Conservation (phyloP, 1,284 basidiomycete species). For the Ustanciosporium gigantosporum region DNA sequence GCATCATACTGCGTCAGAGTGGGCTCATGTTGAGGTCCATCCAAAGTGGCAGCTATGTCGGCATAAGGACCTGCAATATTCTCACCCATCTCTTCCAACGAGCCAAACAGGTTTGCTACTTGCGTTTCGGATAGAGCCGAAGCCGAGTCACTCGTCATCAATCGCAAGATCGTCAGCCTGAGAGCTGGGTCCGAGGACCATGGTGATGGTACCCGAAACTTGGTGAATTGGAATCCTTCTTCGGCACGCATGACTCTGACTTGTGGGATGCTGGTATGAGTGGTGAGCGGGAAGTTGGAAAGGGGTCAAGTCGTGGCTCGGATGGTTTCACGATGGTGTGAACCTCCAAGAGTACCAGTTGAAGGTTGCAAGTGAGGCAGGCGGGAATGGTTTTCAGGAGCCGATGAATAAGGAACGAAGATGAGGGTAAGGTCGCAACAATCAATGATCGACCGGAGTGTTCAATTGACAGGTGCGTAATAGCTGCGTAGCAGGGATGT, state of each 20-base stretch:
- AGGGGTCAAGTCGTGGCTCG: too few relatives aligned
- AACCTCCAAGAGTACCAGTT: too few relatives aligned
- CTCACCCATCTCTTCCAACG: constrained; percentile 8
- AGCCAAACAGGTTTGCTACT: constrained; percentile 15
- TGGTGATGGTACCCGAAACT: constrained; percentile 29
- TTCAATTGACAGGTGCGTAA: too few relatives aligned
- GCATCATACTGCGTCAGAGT: constrained; percentile 44
- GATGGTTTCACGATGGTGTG: too few relatives aligned
- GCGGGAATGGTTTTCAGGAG: too few relatives aligned
- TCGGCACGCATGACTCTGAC: constrained; percentile 25
- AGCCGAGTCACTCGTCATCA: constrained; percentile 6
- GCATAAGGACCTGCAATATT: constrained; percentile 12
- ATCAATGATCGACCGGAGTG: too few relatives aligned
- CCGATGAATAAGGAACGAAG: too few relatives aligned
- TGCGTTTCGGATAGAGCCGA: constrained; percentile 3
- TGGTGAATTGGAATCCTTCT: constrained; percentile 39
- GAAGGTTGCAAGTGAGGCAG: too few relatives aligned
- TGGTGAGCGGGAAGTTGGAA: too few relatives aligned
- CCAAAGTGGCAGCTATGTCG: constrained; percentile 23
- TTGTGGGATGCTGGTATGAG: too few relatives aligned
- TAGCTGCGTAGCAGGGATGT: too few relatives aligned
- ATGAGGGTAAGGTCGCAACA: too few relatives aligned
- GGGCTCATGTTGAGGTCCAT: constrained; percentile 34
- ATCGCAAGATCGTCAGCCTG: constrained; percentile 29
- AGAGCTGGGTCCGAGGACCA: constrained; percentile 31